These are phyloP conservation scores for Lunasporangiospora selenospora DNA, from an alignment of 192 early-diverging fungal species.

Conservation along the genomic window DNA sequence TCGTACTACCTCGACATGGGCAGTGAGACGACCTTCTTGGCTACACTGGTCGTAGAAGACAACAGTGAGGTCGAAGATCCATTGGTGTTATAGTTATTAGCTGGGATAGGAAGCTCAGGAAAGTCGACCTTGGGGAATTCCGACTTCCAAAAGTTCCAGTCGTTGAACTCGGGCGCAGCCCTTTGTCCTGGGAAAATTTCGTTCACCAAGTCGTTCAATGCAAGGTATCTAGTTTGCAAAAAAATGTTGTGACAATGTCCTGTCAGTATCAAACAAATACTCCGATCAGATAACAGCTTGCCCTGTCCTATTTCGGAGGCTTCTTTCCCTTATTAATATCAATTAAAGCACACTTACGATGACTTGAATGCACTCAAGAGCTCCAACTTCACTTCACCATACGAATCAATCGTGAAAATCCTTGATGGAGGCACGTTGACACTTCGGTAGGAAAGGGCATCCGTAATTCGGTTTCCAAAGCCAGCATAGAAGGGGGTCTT, in stretches of 20 bases:
- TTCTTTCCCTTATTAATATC: background rate
- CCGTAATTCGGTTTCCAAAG: conserved; percentile 97
- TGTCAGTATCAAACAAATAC: too few relatives aligned
- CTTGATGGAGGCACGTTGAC: conserved; percentile 92
- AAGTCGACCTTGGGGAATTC: conserved; percentile 59
- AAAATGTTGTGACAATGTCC: conserved; percentile 31
- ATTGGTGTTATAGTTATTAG: conserved; percentile 22
- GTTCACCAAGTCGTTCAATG: conserved; percentile 93
- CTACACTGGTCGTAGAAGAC: conserved; percentile 25
- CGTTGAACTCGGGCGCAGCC: conserved; percentile 76
- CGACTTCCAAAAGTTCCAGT: conserved; percentile 85
- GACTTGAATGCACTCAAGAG: conserved; percentile 84
- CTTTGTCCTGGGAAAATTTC: conserved; percentile 87
- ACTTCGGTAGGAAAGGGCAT: conserved; percentile 93
- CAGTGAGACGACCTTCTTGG: conserved; percentile 34
- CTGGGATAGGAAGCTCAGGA: conserved; percentile 39
- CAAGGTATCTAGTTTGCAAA: conserved; percentile 71
- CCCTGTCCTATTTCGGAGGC: background rate
- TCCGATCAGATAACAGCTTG: conserved; percentile 3
- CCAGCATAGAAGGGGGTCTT: conserved; percentile 93
- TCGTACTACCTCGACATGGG: too few relatives aligned
- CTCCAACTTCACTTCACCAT: conserved; percentile 92
- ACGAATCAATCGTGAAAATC: conserved; percentile 96
- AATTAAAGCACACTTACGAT: conserved; percentile 58
- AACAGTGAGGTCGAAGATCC: conserved; percentile 28